Evolutionary conservation across 2,329 filamentous ascomycete genomes (phyloP), one percentile per base, ranked within the genome.

Genomic region (Fusarium sp.): DNA sequence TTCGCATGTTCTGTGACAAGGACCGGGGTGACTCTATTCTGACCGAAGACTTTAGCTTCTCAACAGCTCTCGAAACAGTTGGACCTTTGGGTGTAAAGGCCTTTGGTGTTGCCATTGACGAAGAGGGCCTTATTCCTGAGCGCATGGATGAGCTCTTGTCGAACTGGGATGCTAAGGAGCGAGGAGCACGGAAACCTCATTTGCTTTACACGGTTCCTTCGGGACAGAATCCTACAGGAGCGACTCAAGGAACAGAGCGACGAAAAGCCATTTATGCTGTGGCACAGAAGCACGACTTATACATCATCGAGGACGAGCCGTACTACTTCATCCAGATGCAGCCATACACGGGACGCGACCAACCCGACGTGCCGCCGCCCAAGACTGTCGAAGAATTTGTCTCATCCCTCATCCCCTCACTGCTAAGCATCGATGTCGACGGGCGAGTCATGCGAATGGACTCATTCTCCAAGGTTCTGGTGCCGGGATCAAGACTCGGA

Each of bases 281-380:
- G 16, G 93, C 92, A 35, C 92, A 93, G 80, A 94, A 94, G 84
- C 94, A 98, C 82, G 93, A 98, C 79, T 79, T 98, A 45, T 93
- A 90, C 84, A 95, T 98, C 79, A 85, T 98, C 76, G 95, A 98
- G 84, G 95, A 98, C 80, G 95, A 98, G 81, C 95, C 95, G 2
- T 98, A 98, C 85, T 98, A 97, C 84, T 98, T 96, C 85, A 87
- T 98, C 38, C 95, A 98, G 83, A 94, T 95, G 93, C 90, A 93
- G 76, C 90, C 92, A 0, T 96, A 95, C 83, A 87, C 87, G 2
- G 87, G 89, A 16, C 83, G 86, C 35, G 82, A 87, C 72, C 83
- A 86, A 18, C 82, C 88, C 0, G 83, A 86, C 2, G 83, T 86
- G 5, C 88, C 90, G 8, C 86, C 89, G 0, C 92, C 92, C 8